Evolutionary conservation across 2,329 filamentous ascomycete species (phyloP).

Genomic region (Phoma sp.): DNA sequence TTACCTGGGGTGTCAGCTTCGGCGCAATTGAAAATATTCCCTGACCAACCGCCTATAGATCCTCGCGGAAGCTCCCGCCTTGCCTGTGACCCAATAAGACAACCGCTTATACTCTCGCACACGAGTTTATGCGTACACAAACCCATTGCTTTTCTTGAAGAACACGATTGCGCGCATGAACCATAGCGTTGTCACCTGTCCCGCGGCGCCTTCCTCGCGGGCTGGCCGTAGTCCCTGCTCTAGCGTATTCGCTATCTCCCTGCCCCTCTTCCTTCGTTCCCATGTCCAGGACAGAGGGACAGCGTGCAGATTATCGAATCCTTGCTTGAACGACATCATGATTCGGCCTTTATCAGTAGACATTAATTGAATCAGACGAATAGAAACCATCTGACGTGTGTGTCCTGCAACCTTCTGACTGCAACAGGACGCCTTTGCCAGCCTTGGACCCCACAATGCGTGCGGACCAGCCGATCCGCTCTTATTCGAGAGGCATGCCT

Average conservation of each 20-base stretch:
- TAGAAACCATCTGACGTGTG: no score
- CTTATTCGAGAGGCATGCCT: constrained; percentile 5
- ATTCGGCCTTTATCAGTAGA: neutral
- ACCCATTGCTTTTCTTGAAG: neutral
- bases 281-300: constrained; percentile 1
- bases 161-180: neutral
- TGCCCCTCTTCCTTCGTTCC: constrained; percentile 5
- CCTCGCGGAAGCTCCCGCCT: constrained; percentile 5
- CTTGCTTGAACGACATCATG: constrained; percentile 8
- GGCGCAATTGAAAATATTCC: neutral
- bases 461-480: constrained; percentile 10
- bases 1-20: constrained; percentile 8
- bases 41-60: constrained; percentile 1
- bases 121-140: neutral
- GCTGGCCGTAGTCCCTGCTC: constrained; percentile 15
- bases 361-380: no score
- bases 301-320: neutral
- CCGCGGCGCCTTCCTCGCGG: constrained; percentile 2
- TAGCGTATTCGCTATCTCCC: constrained; percentile 2
- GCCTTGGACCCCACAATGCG: constrained; percentile 12
- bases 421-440: neutral
- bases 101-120: neutral
- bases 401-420: neutral
- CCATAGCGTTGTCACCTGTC: constrained; percentile 3
- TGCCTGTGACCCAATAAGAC: neutral